A percentile compares a stretch with the other conserved stretches of the same genome.
These are phyloP conservation scores for Galeopsis tetrahit DNA, from an alignment of 257 asterid species.

Conservation along the genomic window DNA sequence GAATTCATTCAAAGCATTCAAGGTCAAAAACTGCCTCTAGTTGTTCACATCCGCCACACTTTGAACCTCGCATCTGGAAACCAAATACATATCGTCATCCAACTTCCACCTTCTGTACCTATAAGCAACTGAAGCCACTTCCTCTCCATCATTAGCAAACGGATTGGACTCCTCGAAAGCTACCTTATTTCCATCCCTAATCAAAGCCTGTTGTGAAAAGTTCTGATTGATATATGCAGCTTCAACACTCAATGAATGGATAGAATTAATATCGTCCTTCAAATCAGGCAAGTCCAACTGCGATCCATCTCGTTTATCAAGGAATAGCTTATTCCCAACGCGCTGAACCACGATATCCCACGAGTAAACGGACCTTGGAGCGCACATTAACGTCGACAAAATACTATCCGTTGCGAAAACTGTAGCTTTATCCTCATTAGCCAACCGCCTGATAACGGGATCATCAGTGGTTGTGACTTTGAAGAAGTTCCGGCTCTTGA, in stretches of 20 bases:
- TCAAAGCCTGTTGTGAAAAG: slow-evolving; percentile 91
- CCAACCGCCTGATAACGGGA: slow-evolving; percentile 90
- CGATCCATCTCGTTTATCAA: slow-evolving; percentile 94
- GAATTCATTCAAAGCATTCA: slow-evolving; percentile 91
- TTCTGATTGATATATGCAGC: slow-evolving; percentile 95
- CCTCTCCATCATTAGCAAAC: slow-evolving; percentile 91
- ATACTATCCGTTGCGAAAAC: slow-evolving; percentile 91
- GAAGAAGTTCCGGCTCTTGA: slow-evolving; percentile 89
- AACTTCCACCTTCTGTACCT: slow-evolving; percentile 98
- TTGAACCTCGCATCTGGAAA: slow-evolving; percentile 93
- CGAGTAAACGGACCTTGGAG: slow-evolving; percentile 91
- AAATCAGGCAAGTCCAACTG: slow-evolving; percentile 92
- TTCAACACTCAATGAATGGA: slow-evolving; percentile 81
- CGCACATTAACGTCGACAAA: slow-evolving; percentile 85
- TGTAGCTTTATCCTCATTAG: slow-evolving; percentile 95
- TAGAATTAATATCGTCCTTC: slow-evolving; percentile 92
- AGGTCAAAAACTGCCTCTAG: slow-evolving; percentile 75
- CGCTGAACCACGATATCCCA: slow-evolving; percentile 97
- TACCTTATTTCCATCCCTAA: slow-evolving; percentile 85
- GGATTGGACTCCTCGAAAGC: slow-evolving; percentile 92
- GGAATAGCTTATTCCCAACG: slow-evolving; percentile 90
- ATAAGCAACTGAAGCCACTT: slow-evolving; percentile 90
- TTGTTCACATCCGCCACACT: slow-evolving; percentile 82
- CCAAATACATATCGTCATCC: slow-evolving; percentile 76
- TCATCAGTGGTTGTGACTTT: slow-evolving; percentile 95